Evolutionary conservation across 2,329 filamentous ascomycete species (phyloP), one percentile per base, ranked within the genome.

Genomic region (Phyllosticta citrichinensis): DNA sequence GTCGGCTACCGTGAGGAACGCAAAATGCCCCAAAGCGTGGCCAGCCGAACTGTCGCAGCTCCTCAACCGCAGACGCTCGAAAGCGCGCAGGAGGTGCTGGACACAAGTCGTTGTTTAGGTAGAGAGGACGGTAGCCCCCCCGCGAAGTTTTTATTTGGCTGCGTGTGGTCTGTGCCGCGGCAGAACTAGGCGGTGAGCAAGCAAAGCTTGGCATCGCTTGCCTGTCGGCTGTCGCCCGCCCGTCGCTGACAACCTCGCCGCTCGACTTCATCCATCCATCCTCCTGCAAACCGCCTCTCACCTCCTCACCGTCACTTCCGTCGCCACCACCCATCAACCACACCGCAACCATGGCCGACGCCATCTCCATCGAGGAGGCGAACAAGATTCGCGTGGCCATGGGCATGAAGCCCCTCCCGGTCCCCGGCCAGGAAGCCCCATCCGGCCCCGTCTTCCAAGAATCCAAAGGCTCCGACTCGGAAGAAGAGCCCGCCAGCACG

Each of bases 311-410:
- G 20, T 35, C 19, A 25, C 22, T n/a, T 20, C 22, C 52, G n/a
- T n/a, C 9, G 10, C 33, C n/a, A 52, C 14, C 27, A 27, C 9
- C 55, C n/a, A 50, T 11, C 17, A n/a, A 50, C 17, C 17, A 47
- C 6, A 47, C n/a, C 5, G 3, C 25, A 40, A 20, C 10, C n/a
- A 30, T 8, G 40, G 47, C 54, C 14, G 68, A 73, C 64, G 69
- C 71, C 58, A 67, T 74, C 55, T 71, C 69, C 60, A 92, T 97
- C 71, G 89, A 95, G 75, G 91, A 97, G 81, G 91, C 90, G 66
- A 97, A 97, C 78, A 89, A 92, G 71, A 87, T 97, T 70, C 91
- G 93, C 69, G 81, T 87, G 68, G 90, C 91, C 56, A 85, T 97
- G 77, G 93, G 93, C 70, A 85, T 97, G 80, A 90, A 93, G 71